Evolutionary conservation across 2,329 filamentous ascomycete genomes (phyloP).

Genomic region (Cryphonectria radicalis): DNA sequence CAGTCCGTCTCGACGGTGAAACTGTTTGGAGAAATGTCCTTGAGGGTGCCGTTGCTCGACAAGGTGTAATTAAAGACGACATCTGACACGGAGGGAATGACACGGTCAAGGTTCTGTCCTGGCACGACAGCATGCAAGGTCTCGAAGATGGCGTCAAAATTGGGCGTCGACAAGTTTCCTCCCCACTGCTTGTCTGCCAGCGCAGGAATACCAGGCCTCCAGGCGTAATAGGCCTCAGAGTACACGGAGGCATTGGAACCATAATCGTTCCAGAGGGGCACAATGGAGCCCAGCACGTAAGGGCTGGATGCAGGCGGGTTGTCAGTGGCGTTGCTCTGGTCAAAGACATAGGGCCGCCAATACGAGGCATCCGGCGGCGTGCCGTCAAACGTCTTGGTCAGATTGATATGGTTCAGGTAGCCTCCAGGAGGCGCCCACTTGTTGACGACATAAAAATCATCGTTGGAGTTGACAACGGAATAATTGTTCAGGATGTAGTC

Average conservation of each 20-base stretch:
- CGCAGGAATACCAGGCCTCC: slow-evolving; percentile 54
- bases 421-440: slow-evolving; percentile 54
- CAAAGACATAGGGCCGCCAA: slow-evolving; percentile 56
- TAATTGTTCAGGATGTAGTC: slow-evolving; percentile 51
- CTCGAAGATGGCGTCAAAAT: slow-evolving; percentile 45
- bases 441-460: slow-evolving; percentile 55
- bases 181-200: slow-evolving; percentile 59
- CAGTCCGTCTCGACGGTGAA: slow-evolving; percentile 48
- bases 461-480: slow-evolving; percentile 57
- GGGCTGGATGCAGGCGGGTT: slow-evolving; percentile 48
- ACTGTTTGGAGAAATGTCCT: slow-evolving; percentile 44
- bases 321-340: slow-evolving; percentile 51
- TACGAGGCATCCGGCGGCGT: slow-evolving; percentile 44
- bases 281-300: slow-evolving; percentile 52
- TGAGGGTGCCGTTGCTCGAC: slow-evolving; percentile 31
- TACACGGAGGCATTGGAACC: slow-evolving; percentile 55
- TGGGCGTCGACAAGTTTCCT: slow-evolving; percentile 46
- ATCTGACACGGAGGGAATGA: slow-evolving; percentile 41
- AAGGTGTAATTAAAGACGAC: slow-evolving; percentile 44
- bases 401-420: slow-evolving; percentile 45
- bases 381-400: slow-evolving; percentile 51
- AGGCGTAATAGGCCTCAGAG: slow-evolving; percentile 56
- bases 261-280: slow-evolving; percentile 59
- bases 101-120: slow-evolving; percentile 54
- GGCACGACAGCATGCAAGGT: slow-evolving; percentile 46